phyloP scores from a whole-genome alignment of 2,329 filamentous ascomycete genomes.

The Apiospora saccharicola region DNA sequence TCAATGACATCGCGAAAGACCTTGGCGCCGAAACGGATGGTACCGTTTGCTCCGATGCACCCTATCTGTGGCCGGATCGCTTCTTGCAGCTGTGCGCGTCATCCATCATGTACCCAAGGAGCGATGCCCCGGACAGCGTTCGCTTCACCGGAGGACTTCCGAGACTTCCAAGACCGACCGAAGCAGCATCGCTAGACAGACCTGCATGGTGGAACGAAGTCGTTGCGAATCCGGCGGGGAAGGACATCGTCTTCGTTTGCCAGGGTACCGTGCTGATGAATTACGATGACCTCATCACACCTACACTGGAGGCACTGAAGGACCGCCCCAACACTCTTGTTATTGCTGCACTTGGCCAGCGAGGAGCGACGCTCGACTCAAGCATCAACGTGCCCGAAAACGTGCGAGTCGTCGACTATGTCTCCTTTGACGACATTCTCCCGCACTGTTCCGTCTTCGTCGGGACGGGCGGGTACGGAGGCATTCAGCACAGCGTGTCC shows the following conservation, averaged over 20 bases:
- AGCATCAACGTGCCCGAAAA: slow-evolving; percentile 10
- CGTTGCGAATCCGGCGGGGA: slow-evolving; percentile 25
- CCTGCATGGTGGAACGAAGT: slow-evolving; percentile 25
- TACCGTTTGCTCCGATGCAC: background rate
- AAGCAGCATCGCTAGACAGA: background rate
- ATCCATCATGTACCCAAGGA: slow-evolving; percentile 24
- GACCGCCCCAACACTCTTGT: slow-evolving; percentile 43
- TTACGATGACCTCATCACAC: slow-evolving; percentile 43
- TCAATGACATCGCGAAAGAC: slow-evolving; percentile 8
- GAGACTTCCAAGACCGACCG: background rate
- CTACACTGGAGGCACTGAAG: slow-evolving; percentile 44
- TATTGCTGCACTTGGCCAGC: slow-evolving; percentile 34
- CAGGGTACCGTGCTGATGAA: slow-evolving; percentile 45
- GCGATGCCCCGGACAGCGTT: slow-evolving; percentile 24
- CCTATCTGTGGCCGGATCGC: slow-evolving; percentile 24
- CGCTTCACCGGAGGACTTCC: slow-evolving; percentile 19
- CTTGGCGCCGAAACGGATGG: slow-evolving; percentile 9
- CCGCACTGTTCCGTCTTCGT: slow-evolving; percentile 22
- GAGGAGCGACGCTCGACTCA: slow-evolving; percentile 21
- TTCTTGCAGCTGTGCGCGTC: slow-evolving; percentile 26
- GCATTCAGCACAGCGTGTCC: slow-evolving; percentile 7
- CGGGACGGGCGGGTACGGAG: slow-evolving; percentile 22
- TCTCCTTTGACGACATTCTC: slow-evolving; percentile 21
- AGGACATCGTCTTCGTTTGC: slow-evolving; percentile 46
- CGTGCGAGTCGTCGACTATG: slow-evolving; percentile 21